Base-by-base conservation (phyloP, 2,329 filamentous ascomycete genomes). In the Ceratocystis lukuohia region DNA sequence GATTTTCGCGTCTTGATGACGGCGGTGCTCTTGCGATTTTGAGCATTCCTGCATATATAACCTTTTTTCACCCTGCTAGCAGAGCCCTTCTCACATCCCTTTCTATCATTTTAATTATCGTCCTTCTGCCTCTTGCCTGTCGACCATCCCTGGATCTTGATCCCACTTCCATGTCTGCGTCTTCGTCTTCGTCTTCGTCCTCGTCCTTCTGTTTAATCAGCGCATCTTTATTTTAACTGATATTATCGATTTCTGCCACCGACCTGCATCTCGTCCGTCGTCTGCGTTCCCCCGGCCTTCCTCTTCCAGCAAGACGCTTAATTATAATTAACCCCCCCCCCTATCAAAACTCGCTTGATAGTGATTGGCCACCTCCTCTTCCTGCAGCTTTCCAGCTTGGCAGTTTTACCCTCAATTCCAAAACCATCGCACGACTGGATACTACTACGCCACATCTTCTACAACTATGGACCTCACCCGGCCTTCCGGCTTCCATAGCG, bases 401-500 rank as follows among this genome's bases (percentile, higher is more conserved):
- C 37, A 41, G 10, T 41, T 41, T 41, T 41, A 41, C 37, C 37
- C 37, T 15, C 37, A 33, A 28, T 6, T 25, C 12, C 56, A 30
- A 25, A 30, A 30, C 53, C 22, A 57, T 12, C 15, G 2, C 12
- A 33, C 53, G 2, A 57, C 20, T 15, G 6, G 8, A 37, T n/a
- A 28, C 30, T 17, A 10, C 53, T 25, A 15, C 53, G 30, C n/a
- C 22, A 30, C 15, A 59, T n/a, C 53, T 30, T 8, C 22, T 25
- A 22, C 25, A 41, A 63, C 30, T n/a, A 66, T 66, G 65, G 65
- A 66, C n/a, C 44, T 12, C 28, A 44, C 53, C 33, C 57, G 45
- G 30, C 30, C 59, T 20, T 17, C 45, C 1, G 59, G 44, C n/a
- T 62, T 66, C 46, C 56, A 62, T 62, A 20, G 53, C 30, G 20